phyloP scores from a whole-genome alignment of 306 rosid genomes.

The Pterocarpus santalinus region DNA sequence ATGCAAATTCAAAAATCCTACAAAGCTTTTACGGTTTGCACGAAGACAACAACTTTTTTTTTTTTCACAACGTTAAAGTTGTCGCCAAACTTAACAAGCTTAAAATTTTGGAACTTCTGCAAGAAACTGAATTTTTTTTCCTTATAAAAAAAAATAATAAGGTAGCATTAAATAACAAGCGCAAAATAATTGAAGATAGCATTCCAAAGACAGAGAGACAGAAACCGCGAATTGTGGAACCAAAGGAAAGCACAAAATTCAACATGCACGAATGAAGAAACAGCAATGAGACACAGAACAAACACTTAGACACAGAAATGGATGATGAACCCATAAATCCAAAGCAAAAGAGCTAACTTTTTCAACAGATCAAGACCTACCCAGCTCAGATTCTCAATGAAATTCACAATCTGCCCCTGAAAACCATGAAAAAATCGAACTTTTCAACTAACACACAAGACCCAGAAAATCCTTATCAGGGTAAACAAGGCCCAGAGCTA shows the following conservation, averaged over 20 bases:
- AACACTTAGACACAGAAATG: slow-evolving; percentile 39
- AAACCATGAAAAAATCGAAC: slow-evolving; percentile 34
- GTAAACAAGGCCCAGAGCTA: slow-evolving; percentile 34
- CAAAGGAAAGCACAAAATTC: slow-evolving; percentile 29
- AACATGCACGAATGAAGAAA: slow-evolving; percentile 57
- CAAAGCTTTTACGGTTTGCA: not conserved
- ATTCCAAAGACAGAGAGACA: not conserved
- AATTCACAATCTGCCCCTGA: slow-evolving; percentile 40
- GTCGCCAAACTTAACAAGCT: not conserved
- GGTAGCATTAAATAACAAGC: slow-evolving; percentile 4
- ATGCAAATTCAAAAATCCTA: slow-evolving; percentile 8
- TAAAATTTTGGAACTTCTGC: not conserved
- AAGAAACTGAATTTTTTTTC: not conserved
- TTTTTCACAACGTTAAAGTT: not conserved
- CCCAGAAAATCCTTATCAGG: slow-evolving; percentile 39
- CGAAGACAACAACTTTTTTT: not conserved
- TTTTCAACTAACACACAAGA: slow-evolving; percentile 31
- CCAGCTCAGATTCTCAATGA: slow-evolving; percentile 37
- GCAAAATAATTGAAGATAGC: slow-evolving; percentile 21
- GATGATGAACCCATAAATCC: slow-evolving; percentile 24
- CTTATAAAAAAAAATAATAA: not conserved
- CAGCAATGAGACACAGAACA: slow-evolving; percentile 34
- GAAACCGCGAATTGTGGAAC: slow-evolving; percentile 5
- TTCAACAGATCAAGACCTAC: slow-evolving; percentile 48
- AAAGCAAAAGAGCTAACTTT: slow-evolving; percentile 20